Evolutionary conservation across 2,329 filamentous ascomycete genomes (phyloP).

Genomic region (Penicillium janthinellum): DNA sequence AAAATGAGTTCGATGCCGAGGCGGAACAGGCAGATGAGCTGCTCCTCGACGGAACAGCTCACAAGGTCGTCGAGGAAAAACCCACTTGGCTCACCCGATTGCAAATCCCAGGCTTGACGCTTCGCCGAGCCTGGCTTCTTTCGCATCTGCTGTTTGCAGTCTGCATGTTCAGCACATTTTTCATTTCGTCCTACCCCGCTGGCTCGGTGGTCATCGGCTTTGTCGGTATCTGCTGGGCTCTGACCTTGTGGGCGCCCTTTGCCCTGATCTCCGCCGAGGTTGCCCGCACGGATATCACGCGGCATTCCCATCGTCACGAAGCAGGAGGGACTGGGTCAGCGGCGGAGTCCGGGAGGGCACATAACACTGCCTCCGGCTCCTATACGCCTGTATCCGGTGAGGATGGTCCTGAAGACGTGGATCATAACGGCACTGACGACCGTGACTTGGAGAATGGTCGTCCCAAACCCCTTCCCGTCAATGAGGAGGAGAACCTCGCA

Average conservation of each 20-base stretch:
- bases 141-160: constrained; percentile 81
- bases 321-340: constrained; percentile 10
- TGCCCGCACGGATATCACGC: constrained; percentile 73
- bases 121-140: constrained; percentile 83
- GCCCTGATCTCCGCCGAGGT: constrained; percentile 94
- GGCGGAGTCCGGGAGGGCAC: constrained; percentile 5
- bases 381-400: constrained; percentile 12
- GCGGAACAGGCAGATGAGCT: constrained; percentile 36
- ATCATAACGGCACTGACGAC: constrained; percentile 2
- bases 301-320: constrained; percentile 52
- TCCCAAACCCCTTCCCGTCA: constrained; percentile 23
- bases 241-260: constrained; percentile 93
- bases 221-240: constrained; percentile 87
- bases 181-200: constrained; percentile 69
- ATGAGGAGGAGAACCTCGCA: constrained; percentile 59
- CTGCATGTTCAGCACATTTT: constrained; percentile 80
- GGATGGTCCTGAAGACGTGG: constrained; percentile 9
- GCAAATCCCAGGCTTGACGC: constrained; percentile 78
- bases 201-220: constrained; percentile 78
- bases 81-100: constrained; percentile 59
- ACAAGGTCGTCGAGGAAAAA: constrained; percentile 19
- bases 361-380: constrained; percentile 7
- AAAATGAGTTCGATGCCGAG: constrained; percentile 22
- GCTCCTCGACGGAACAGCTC: constrained; percentile 25
- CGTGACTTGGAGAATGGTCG: constrained; percentile 33